Evolutionary conservation across 305 asterid genomes (phyloP), one percentile per base, ranked within the genome.

Genomic region (Fraxinus dipetala): DNA sequence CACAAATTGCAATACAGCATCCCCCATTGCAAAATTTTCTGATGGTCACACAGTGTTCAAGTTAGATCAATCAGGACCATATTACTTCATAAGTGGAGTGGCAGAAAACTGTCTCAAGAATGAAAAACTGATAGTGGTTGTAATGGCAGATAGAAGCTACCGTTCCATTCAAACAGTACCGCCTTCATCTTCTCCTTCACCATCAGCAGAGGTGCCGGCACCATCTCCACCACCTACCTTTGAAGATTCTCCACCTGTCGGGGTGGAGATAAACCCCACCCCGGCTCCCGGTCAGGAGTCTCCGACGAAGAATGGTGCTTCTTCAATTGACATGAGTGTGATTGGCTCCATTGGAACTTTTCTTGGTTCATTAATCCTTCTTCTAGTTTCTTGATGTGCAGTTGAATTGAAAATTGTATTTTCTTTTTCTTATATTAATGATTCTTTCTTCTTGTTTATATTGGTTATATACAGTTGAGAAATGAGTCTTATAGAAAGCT

Each of bases 41-140:
- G 97, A 93, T 28, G 98, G 98, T 5, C 91, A 90, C 84, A 89
- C 92, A 0, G 88, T 73, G 34, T 81, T 89, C 89, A 87, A 79
- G 28, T 77, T 96, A 51, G 78, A 88, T 34, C 90, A 89, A 20
- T 92, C 99, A 4, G 99, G 99, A 2, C 87, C 97, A 10, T 84
- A 90, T 73, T 92, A 91, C 86, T 96, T 95, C 94, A 92, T 93
- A 1, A 96, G 99, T 75, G 98, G 98, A 1, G 89, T 85, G 40
- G 84, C 80, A 22, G 95, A 92, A 0, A 84, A 93, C 63, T 96
- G 99, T 88, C 90, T 48, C 84, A 93, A 92, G 80, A 91, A 93
- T 45, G 93, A 96, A 61, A 96, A 95, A 86, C 4, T 96, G 79
- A n/a, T 82, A 0, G 91, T 93, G 63, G 85, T 96, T 1, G 98